A percentile compares a stretch with the other conserved stretches of the same genome.
Conservation (phyloP, 2,329 filamentous ascomycete species). For the Sporothrix phasma region DNA sequence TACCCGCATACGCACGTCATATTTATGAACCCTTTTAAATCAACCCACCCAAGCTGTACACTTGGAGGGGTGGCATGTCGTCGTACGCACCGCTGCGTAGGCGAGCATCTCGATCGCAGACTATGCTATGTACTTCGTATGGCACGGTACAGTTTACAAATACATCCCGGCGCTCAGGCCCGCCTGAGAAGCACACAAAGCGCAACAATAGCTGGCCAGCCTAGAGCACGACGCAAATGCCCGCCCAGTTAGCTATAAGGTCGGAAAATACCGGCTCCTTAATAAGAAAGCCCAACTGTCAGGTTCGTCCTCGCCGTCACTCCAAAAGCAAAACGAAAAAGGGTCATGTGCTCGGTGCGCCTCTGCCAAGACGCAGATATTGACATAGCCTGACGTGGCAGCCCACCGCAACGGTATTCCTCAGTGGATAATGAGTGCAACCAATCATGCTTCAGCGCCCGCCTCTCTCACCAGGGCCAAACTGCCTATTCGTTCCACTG, state of each 20-base stretch:
- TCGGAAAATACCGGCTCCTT: neutral
- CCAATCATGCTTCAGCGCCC: neutral
- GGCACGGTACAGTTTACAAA: neutral
- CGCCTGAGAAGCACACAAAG: neutral
- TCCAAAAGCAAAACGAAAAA: too few relatives aligned
- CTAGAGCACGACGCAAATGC: neutral
- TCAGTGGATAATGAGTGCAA: neutral
- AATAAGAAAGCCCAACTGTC: neutral
- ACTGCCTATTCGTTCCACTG: slow-evolving; percentile 36
- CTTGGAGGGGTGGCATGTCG: neutral
- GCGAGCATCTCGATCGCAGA: too few relatives aligned
- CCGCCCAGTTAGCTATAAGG: neutral
- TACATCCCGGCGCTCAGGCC: neutral
- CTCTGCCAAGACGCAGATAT: too few relatives aligned
- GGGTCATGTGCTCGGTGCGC: too few relatives aligned
- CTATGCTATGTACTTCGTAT: neutral
- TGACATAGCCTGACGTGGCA: too few relatives aligned
- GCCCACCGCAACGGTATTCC: too few relatives aligned
- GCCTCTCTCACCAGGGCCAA: neutral
- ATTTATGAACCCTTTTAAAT: too few relatives aligned
- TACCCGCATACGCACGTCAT: too few relatives aligned
- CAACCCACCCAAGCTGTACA: neutral
- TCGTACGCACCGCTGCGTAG: neutral
- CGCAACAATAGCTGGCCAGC: neutral
- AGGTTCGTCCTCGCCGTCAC: neutral